Base-by-base conservation (phyloP, 2,329 filamentous ascomycete genomes). In the Epichloe coenophiala region DNA sequence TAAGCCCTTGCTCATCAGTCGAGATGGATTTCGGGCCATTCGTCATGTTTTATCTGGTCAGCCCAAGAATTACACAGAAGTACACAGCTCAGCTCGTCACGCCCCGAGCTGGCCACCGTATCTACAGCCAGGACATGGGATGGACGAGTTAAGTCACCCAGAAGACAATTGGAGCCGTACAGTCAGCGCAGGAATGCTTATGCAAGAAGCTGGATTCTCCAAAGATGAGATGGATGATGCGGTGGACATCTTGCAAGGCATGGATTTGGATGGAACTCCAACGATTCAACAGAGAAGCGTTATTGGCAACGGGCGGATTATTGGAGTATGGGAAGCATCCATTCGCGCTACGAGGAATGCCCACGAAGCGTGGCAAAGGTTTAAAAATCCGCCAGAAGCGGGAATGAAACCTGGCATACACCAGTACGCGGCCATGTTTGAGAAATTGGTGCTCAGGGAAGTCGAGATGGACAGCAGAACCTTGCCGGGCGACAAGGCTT, bases 391-490 rank as follows among this genome's bases (percentile, higher is more conserved):
- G 1, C 69, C 68, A 2, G 53, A 54, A 38, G 53, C 59, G 23
- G 65, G 57, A 13, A 56, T 64, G 51, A 58, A 57, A 31, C 72
- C 74, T 3, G 67, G 65, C 3, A 51, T 58, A 4, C 56, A 65
- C 13, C 73, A 82, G 45, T 84, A 81, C 57, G 68, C 70, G 7
- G 76, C 77, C 51, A 79, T 84, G 76, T 78, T 83, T 54, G 61
- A 72, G 49, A 83, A 82, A 58, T 67, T 83, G 1, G 62, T 70
- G 17, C 58, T 61, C 15, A 58, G 61, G 36, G 60, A 66, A 44
- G 63, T 55, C 13, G 57, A 60, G n/a, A 42, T 56, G 5, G 46
- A 57, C 4, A 54, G 54, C 35, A 56, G 53, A 3, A 53, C 71
- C 13, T 60, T 78, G 2, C 79, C 83, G 5, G 84, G 84, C 12